These are phyloP conservation scores for Barnettozyma sp. DNA, from an alignment of 805 yeast species.

Conservation along the genomic window DNA sequence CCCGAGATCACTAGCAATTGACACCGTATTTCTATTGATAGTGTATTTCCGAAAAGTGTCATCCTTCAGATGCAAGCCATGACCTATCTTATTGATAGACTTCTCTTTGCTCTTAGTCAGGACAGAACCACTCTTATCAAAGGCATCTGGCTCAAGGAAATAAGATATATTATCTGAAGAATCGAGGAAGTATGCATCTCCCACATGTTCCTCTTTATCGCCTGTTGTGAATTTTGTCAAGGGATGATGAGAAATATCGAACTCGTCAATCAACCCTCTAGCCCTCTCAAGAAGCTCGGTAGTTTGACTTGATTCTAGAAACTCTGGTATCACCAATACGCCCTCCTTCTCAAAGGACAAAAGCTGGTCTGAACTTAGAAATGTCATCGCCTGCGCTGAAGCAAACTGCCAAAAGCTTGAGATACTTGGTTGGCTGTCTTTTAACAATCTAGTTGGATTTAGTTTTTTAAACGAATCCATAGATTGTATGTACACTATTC, in stretches of 20 bases:
- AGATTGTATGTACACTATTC: too few species aligned
- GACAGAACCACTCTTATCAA: slow-evolving; percentile 41
- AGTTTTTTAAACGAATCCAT: too few species aligned
- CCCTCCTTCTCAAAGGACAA: slow-evolving; percentile 48
- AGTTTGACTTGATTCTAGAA: slow-evolving; percentile 39
- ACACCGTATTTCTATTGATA: slow-evolving; percentile 40
- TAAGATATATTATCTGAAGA: slow-evolving; percentile 63
- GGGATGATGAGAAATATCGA: slow-evolving; percentile 57
- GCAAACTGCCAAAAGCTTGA: too few species aligned
- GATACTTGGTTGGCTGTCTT: too few species aligned
- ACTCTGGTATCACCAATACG: slow-evolving; percentile 51
- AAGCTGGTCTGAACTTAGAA: slow-evolving; percentile 40
- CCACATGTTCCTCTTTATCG: slow-evolving; percentile 48
- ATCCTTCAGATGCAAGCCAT: slow-evolving; percentile 56
- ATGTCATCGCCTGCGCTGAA: slow-evolving; percentile 2
- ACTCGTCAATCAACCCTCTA: slow-evolving; percentile 35
- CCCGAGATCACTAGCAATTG: slow-evolving; percentile 45
- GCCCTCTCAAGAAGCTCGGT: slow-evolving; percentile 36
- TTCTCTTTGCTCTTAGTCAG: slow-evolving; percentile 44
- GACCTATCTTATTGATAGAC: slow-evolving; percentile 75
- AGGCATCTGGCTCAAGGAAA: slow-evolving; percentile 69
- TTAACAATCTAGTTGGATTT: too few species aligned
- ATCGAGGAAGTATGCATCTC: slow-evolving; percentile 63
- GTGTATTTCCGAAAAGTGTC: slow-evolving; percentile 44
- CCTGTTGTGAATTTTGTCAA: slow-evolving; percentile 59